Evolutionary conservation across 768 basidiomycete species (phyloP).

Genomic region (Lentinus brumalis): DNA sequence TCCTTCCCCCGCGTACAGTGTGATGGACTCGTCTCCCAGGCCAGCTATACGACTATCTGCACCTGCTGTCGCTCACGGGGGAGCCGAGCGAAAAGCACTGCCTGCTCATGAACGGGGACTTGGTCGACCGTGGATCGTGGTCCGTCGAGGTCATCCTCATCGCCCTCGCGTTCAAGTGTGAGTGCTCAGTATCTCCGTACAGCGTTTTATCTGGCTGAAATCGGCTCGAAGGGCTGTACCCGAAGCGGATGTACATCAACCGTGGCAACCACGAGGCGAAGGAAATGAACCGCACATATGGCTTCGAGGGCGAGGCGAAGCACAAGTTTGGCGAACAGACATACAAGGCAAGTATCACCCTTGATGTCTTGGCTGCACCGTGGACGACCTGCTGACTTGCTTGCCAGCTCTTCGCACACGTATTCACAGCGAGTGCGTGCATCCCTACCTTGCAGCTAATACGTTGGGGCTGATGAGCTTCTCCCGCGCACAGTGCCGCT

Average conservation of each 20-base stretch:
- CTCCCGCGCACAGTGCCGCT: conserved; percentile 67
- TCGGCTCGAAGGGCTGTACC: conserved; percentile 78
- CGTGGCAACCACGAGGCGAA: conserved; percentile 96
- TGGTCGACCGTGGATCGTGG: conserved; percentile 97
- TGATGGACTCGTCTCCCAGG: conserved; percentile 45
- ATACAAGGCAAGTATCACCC: conserved; percentile 64
- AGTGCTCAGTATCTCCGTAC: conserved; percentile 26
- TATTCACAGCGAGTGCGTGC: conserved; percentile 82
- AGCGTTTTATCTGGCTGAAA: conserved; percentile 11
- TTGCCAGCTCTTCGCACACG: conserved; percentile 82
- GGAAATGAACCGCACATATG: conserved; percentile 95
- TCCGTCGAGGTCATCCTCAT: conserved; percentile 91
- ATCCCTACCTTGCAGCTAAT: neutral
- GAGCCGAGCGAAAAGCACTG: conserved; percentile 84
- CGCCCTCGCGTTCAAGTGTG: conserved; percentile 95
- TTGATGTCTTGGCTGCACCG: neutral
- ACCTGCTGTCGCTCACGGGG: conserved; percentile 85
- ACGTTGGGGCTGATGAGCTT: neutral
- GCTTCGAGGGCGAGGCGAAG: conserved; percentile 94
- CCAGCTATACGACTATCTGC: conserved; percentile 92
- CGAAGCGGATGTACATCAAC: conserved; percentile 88
- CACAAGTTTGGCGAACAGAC: conserved; percentile 96
- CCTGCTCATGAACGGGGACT: conserved; percentile 90
- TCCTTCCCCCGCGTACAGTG: neutral
- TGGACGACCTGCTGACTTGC: conserved; percentile 4